phyloP scores from a whole-genome alignment of 2,329 filamentous ascomycete genomes.

The Verticillium nonalfalfae region DNA sequence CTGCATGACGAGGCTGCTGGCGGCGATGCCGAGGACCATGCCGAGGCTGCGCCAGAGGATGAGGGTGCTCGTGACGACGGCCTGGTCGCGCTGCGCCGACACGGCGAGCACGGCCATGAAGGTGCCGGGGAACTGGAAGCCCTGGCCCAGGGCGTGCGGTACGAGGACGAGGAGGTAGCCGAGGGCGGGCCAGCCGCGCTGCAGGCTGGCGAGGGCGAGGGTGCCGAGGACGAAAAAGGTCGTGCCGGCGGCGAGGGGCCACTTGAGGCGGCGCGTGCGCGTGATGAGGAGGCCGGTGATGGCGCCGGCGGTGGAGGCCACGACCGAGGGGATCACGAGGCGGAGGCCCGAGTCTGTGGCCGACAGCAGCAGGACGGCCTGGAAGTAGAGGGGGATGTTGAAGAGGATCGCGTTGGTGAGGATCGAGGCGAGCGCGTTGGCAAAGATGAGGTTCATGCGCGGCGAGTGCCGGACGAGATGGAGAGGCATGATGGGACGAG shows the following conservation, averaged over 20 bases:
- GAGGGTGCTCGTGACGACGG: constrained; percentile 64
- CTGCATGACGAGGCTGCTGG: constrained; percentile 66
- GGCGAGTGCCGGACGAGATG: constrained; percentile 42
- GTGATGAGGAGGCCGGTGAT: constrained; percentile 57
- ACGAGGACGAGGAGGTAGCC: constrained; percentile 52
- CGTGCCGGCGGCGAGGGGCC: constrained; percentile 47
- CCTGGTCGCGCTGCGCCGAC: constrained; percentile 54
- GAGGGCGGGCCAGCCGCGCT: constrained; percentile 41
- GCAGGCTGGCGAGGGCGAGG: constrained; percentile 40
- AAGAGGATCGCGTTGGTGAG: constrained; percentile 51
- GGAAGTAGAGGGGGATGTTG: constrained; percentile 68
- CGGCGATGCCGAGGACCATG: constrained; percentile 66
- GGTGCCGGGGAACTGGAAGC: constrained; percentile 58
- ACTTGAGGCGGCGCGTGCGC: constrained; percentile 52
- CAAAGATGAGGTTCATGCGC: constrained; percentile 50
- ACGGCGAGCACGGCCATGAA: constrained; percentile 58
- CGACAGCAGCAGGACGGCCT: constrained; percentile 63
- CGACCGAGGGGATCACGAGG: constrained; percentile 57
- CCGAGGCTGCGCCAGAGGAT: constrained; percentile 67
- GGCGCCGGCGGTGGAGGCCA: constrained; percentile 47
- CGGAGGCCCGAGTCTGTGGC: constrained; percentile 68
- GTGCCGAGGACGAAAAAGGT: constrained; percentile 43
- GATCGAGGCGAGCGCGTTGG: constrained; percentile 45
- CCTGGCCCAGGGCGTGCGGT: constrained; percentile 50
- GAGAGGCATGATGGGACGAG: constrained; percentile 55